These are phyloP conservation scores for Dactylellina haptotyla DNA, from an alignment of 2,329 filamentous ascomycete species.

Conservation along the genomic window DNA sequence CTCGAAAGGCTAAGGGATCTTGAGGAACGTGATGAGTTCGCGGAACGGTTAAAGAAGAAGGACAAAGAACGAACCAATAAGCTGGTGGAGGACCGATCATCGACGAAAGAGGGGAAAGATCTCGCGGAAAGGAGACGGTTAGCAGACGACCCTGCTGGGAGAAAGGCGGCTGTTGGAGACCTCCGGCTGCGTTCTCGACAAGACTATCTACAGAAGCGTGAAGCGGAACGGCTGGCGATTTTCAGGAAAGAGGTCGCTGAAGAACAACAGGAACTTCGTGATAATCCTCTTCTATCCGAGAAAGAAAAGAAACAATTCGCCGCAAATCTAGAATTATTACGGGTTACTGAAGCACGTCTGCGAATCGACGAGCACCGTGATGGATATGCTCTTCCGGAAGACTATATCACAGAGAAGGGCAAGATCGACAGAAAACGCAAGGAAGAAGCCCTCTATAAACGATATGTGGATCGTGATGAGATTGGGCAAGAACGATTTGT, in stretches of 20 bases:
- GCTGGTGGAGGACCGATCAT: slow-evolving; percentile 70
- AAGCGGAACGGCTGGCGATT: slow-evolving; percentile 84
- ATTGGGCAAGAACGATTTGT: slow-evolving; percentile 88
- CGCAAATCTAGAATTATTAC: slow-evolving; percentile 82
- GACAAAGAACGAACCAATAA: slow-evolving; percentile 77
- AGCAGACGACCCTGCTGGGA: slow-evolving; percentile 74
- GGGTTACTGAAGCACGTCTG: slow-evolving; percentile 83
- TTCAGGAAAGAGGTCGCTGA: slow-evolving; percentile 89
- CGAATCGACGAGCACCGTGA: slow-evolving; percentile 91
- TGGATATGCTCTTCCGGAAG: slow-evolving; percentile 91
- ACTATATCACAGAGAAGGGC: slow-evolving; percentile 93
- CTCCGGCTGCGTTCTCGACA: slow-evolving; percentile 85
- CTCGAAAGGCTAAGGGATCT: slow-evolving; percentile 73
- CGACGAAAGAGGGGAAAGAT: slow-evolving; percentile 68
- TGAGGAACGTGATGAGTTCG: slow-evolving; percentile 80
- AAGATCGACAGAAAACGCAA: slow-evolving; percentile 89
- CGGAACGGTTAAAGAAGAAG: slow-evolving; percentile 77
- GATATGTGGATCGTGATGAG: slow-evolving; percentile 87
- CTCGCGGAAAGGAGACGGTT: slow-evolving; percentile 71
- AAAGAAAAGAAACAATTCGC: slow-evolving; percentile 87
- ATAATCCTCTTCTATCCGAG: slow-evolving; percentile 78
- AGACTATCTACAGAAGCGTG: slow-evolving; percentile 92
- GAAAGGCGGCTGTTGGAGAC: slow-evolving; percentile 79
- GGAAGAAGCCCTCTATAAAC: slow-evolving; percentile 86
- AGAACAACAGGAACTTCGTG: slow-evolving; percentile 81